Conservation (phyloP, 768 basidiomycete species). For the Sutorius australiensis region DNA sequence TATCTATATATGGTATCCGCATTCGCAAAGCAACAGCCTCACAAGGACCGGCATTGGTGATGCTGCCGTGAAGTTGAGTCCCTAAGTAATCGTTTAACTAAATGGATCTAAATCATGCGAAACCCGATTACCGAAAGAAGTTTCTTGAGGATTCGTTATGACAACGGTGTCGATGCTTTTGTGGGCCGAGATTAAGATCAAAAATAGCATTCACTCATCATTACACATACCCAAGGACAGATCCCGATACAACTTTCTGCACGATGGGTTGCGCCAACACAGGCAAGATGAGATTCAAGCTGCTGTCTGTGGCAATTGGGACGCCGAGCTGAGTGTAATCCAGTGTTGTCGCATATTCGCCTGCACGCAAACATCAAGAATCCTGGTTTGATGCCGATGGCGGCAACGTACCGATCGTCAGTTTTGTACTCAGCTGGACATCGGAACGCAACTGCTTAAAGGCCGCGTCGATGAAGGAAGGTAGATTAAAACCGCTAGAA, state of each 20-base stretch:
- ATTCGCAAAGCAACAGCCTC: conserved; percentile 22
- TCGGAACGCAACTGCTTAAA: conserved; percentile 64
- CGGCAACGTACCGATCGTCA: conserved; percentile 48
- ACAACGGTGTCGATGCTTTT: conserved; percentile 55
- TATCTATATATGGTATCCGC: neutral
- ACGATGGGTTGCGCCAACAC: conserved; percentile 72
- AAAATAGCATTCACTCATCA: neutral
- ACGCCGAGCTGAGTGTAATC: conserved; percentile 56
- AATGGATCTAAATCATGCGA: neutral
- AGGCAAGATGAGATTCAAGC: conserved; percentile 61
- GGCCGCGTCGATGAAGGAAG: conserved; percentile 58
- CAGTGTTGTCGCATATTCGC: conserved; percentile 60
- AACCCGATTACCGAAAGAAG: conserved; percentile 47
- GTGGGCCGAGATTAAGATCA: neutral
- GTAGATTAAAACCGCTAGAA: conserved; percentile 56
- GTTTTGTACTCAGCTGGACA: conserved; percentile 49
- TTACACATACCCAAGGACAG: conserved; percentile 47
- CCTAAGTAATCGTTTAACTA: conserved; percentile 30
- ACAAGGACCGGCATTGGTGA: conserved; percentile 73
- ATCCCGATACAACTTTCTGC: conserved; percentile 60
- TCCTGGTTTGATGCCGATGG: neutral
- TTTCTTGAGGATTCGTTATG: conserved; percentile 54
- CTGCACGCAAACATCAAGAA: conserved; percentile 31
- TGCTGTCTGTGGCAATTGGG: conserved; percentile 57
- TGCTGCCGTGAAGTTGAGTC: conserved; percentile 54